phyloP scores from a whole-genome alignment of 441 rosid species.

The Kokia cookei region DNA sequence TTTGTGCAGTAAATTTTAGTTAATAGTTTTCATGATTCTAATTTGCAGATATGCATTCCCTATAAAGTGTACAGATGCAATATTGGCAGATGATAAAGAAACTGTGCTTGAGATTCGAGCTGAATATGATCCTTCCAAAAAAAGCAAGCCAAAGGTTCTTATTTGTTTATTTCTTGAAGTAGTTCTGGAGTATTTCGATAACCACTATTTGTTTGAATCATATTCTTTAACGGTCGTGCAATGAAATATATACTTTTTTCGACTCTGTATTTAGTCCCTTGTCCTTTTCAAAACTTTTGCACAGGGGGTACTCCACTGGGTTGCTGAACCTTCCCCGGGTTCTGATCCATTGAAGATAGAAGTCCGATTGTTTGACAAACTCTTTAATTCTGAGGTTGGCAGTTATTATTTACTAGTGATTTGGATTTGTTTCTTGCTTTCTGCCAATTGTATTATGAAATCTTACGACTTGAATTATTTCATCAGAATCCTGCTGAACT shows the following conservation, averaged over 20 bases:
- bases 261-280: background rate
- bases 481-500: slow-evolving; percentile 87
- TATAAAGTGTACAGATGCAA: slow-evolving; percentile 74
- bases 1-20: background rate
- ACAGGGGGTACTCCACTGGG: slow-evolving; percentile 98
- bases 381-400: slow-evolving; percentile 80
- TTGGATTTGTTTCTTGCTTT: background rate
- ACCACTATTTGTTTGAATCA: background rate
- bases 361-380: slow-evolving; percentile 87
- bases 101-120: slow-evolving; percentile 70
- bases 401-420: background rate
- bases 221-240: background rate
- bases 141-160: slow-evolving; percentile 80
- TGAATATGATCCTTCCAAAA: slow-evolving; percentile 81
- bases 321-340: slow-evolving; percentile 61
- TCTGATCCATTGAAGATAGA: slow-evolving; percentile 62
- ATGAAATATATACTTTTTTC: background rate
- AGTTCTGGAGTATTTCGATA: background rate
- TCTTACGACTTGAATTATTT: slow-evolving; percentile 17
- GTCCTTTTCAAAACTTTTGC: background rate
- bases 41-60: slow-evolving; percentile 80
- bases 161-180: slow-evolving; percentile 4
- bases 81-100: slow-evolving; percentile 78
- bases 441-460: background rate
- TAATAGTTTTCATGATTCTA: background rate